Evolutionary conservation across 108 stramenopile genomes (phyloP).

Genomic region (Cylindrotheca closterium): DNA sequence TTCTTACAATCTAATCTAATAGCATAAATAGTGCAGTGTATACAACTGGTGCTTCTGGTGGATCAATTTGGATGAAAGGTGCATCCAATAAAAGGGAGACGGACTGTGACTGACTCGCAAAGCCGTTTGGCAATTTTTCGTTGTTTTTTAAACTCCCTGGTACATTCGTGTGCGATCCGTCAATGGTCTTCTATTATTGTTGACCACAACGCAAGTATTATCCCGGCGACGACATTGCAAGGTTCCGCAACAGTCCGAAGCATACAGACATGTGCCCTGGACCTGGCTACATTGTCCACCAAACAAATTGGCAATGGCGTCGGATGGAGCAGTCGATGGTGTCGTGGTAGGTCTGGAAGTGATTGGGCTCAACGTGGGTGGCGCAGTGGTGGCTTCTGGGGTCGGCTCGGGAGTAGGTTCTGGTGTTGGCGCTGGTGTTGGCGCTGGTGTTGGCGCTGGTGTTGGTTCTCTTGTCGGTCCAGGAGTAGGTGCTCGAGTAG

Average conservation of each 20-base stretch:
- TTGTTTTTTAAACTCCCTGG: too few relatives aligned
- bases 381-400: conserved; percentile 1
- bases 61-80: too few relatives aligned
- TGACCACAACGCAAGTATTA: background rate
- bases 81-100: too few relatives aligned
- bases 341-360: conserved; percentile 1
- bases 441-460: background rate
- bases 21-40: too few relatives aligned
- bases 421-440: background rate
- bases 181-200: too few relatives aligned
- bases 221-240: background rate
- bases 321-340: conserved; percentile 1
- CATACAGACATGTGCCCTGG: background rate
- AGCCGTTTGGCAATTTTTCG: too few relatives aligned
- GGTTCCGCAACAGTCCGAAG: background rate
- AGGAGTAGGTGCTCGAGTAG: background rate
- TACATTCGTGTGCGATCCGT: too few relatives aligned
- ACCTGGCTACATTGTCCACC: background rate
- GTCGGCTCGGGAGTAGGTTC: conserved; percentile 5
- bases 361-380: background rate
- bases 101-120: too few relatives aligned
- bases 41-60: too few relatives aligned
- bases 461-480: background rate
- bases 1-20: too few relatives aligned
- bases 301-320: background rate